Conservation (phyloP, 768 basidiomycete genomes). For the Floccularia luteovirens region DNA sequence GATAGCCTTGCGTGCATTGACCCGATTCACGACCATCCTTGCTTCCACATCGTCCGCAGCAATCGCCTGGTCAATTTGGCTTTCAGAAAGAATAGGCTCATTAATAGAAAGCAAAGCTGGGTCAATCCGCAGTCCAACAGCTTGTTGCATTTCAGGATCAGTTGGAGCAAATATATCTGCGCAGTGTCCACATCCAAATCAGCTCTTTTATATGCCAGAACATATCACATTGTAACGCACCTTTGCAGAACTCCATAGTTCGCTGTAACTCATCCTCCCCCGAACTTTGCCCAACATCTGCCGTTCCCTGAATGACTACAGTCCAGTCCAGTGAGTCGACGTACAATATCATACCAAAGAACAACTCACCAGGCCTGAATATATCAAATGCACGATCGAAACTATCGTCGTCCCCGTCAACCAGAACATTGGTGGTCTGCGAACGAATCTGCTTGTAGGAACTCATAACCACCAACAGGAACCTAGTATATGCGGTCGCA, state of each 20-base stretch:
- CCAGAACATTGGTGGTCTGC: not conserved
- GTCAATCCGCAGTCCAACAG: constrained; percentile 16
- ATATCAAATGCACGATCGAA: constrained; percentile 3
- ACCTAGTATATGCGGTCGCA: constrained; percentile 2
- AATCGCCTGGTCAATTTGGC: constrained; percentile 11
- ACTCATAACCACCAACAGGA: constrained; percentile 3
- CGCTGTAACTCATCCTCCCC: constrained; percentile 43
- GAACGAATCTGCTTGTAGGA: constrained; percentile 2
- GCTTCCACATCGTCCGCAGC: constrained; percentile 11
- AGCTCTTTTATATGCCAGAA: no score
- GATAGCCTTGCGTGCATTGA: constrained; percentile 13
- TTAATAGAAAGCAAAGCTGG: constrained; percentile 13
- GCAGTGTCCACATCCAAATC: no score
- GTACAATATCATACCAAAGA: not conserved
- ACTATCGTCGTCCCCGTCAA: not conserved
- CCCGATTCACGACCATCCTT: constrained; percentile 7
- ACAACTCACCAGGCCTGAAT: constrained; percentile 1
- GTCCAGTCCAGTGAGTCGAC: not conserved
- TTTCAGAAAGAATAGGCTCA: constrained; percentile 14
- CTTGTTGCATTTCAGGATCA: constrained; percentile 16
- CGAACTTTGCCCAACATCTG: constrained; percentile 36
- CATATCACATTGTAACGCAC: no score
- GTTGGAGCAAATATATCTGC: constrained; percentile 18
- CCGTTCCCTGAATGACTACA: constrained; percentile 48
- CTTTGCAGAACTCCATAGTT: constrained; percentile 23